These are phyloP conservation scores for Punica granatum DNA, from an alignment of 345 rosid species.

Conservation along the genomic window DNA sequence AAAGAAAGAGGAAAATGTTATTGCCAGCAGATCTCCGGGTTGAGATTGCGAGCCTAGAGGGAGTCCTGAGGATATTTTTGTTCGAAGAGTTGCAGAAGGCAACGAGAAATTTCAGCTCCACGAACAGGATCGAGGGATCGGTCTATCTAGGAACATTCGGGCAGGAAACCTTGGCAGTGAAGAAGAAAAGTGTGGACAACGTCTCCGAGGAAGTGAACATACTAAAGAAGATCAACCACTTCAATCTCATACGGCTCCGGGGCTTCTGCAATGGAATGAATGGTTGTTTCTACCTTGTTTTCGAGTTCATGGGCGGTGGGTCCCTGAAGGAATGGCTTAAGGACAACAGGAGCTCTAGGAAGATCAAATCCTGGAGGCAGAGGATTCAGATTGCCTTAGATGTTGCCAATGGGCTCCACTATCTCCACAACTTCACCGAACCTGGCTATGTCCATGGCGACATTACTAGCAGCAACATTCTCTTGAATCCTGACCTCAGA, in stretches of 20 bases:
- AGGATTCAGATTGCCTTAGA: constrained; percentile 42
- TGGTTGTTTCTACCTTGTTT: constrained; percentile 26
- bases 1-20: not conserved
- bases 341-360: constrained; percentile 6
- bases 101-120: constrained; percentile 29
- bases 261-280: constrained; percentile 28
- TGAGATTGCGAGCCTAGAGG: constrained; percentile 38
- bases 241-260: constrained; percentile 34
- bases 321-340: constrained; percentile 30
- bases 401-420: constrained; percentile 41
- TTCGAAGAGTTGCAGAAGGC: constrained; percentile 29
- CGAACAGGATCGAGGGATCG: constrained; percentile 30
- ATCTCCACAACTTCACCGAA: constrained; percentile 45
- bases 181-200: constrained; percentile 26
- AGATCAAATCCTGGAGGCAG: constrained; percentile 18
- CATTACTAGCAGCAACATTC: constrained; percentile 36
- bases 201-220: constrained; percentile 35
- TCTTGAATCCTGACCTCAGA: constrained; percentile 25
- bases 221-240: constrained; percentile 34
- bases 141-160: constrained; percentile 30
- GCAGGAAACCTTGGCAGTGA: constrained; percentile 30
- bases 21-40: constrained; percentile 20
- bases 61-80: constrained; percentile 20
- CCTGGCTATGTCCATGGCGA: constrained; percentile 35
- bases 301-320: constrained; percentile 32